These are phyloP conservation scores for Fusarium virguliforme DNA, from an alignment of 2,329 filamentous ascomycete species.

Conservation along the genomic window DNA sequence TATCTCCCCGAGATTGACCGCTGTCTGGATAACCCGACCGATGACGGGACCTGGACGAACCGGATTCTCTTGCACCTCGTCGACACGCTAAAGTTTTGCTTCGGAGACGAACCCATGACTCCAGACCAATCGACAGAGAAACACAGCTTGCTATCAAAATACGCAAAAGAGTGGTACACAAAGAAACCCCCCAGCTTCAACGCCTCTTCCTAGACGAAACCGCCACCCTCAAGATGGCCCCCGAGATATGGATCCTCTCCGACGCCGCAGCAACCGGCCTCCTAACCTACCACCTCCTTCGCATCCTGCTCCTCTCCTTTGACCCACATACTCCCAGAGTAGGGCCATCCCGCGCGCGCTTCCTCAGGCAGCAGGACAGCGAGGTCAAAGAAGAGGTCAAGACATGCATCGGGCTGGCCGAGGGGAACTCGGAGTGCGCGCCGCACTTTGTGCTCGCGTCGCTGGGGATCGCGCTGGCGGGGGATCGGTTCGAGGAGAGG, in stretches of 20 bases:
- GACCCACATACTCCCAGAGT: neutral
- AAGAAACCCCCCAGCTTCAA: slow-evolving; percentile 44
- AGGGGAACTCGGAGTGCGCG: slow-evolving; percentile 1
- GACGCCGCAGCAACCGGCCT: slow-evolving; percentile 2
- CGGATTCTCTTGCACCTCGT: neutral
- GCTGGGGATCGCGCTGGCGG: slow-evolving; percentile 47
- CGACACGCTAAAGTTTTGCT: neutral
- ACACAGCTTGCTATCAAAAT: neutral
- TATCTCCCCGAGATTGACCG: slow-evolving; percentile 2
- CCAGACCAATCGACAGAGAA: neutral
- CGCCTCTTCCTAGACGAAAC: slow-evolving; percentile 24
- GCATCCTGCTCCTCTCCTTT: slow-evolving; percentile 1
- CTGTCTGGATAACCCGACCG: neutral
- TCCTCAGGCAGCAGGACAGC: neutral
- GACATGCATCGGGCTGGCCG: neutral
- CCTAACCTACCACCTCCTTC: neutral
- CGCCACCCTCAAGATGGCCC: neutral
- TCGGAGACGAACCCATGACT: neutral
- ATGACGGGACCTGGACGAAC: neutral
- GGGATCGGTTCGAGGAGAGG: slow-evolving; percentile 57
- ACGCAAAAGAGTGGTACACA: slow-evolving; percentile 40
- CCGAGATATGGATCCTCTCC: slow-evolving; percentile 7
- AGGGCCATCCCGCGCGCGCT: neutral
- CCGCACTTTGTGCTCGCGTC: slow-evolving; percentile 27
- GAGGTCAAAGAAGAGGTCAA: neutral